A percentile compares a stretch with the other conserved stretches of the same genome.
Evolutionary conservation across 148 eudicot genomes (phyloP).

Genomic region (Tetragonia tetragonoides): DNA sequence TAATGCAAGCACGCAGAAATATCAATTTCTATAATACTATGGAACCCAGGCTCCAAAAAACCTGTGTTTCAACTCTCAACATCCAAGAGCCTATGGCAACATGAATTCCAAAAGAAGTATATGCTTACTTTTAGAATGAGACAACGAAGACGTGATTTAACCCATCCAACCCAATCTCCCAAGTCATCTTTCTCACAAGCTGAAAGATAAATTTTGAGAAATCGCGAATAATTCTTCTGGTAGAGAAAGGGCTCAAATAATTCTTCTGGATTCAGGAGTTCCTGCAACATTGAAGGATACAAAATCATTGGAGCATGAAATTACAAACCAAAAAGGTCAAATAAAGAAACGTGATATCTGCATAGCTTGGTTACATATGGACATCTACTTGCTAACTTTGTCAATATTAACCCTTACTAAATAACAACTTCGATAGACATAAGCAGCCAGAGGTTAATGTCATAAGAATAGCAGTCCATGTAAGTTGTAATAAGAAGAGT

Average conservation of each 20-base stretch:
- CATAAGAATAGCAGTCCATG: background rate
- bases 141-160: conserved; percentile 48
- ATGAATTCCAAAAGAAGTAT: background rate
- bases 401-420: background rate
- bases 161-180: conserved; percentile 61
- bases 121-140: conserved; percentile 49
- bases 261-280: conserved; percentile 27
- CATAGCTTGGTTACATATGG: background rate
- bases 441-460: background rate
- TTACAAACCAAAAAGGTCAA: background rate
- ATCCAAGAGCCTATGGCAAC: background rate
- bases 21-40: too few relatives aligned
- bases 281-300: conserved; percentile 30
- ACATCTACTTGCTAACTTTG: background rate
- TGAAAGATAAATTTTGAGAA: conserved; percentile 45
- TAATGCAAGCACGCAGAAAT: too few relatives aligned
- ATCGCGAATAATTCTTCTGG: conserved; percentile 36
- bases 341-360: background rate
- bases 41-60: background rate
- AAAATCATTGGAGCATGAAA: background rate
- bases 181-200: conserved; percentile 36
- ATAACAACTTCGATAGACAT: background rate
- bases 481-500: background rate
- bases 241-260: conserved; percentile 51
- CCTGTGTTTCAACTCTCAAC: background rate